Evolutionary conservation across 2,329 filamentous ascomycete genomes (phyloP).

Genomic region (Myriangium duriaei): DNA sequence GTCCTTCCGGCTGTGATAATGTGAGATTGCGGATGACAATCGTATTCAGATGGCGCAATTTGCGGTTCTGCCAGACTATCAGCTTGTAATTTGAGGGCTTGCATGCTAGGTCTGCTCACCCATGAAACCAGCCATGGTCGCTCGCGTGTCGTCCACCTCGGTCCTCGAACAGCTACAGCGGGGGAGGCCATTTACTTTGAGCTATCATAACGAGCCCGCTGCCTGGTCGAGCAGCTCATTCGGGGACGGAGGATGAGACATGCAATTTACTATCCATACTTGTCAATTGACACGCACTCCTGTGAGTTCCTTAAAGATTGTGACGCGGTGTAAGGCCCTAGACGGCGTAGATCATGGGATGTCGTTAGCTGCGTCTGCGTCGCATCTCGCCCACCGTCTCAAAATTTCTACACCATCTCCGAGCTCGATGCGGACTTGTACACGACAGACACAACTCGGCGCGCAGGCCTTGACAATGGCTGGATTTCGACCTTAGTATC

Average conservation of each 20-base stretch:
- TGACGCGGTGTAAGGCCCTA: too few relatives aligned
- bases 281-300: too few relatives aligned
- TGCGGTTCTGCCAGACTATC: slow-evolving; percentile 54
- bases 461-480: background rate
- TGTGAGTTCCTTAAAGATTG: too few relatives aligned
- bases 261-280: too few relatives aligned
- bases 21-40: slow-evolving; percentile 78
- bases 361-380: slow-evolving; percentile 2
- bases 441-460: background rate
- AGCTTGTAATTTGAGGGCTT: slow-evolving; percentile 4
- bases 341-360: too few relatives aligned
- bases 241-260: too few relatives aligned
- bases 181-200: slow-evolving; percentile 9
- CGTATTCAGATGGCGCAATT: slow-evolving; percentile 74
- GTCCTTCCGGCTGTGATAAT: slow-evolving; percentile 41
- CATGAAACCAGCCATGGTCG: slow-evolving; percentile 41
- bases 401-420: background rate
- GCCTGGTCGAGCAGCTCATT: background rate
- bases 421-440: background rate
- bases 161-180: slow-evolving; percentile 5
- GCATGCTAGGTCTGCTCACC: slow-evolving; percentile 27
- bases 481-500: background rate
- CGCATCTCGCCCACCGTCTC: slow-evolving; percentile 1
- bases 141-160: slow-evolving; percentile 25
- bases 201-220: slow-evolving; percentile 5